A percentile compares a stretch with the other conserved stretches of the same genome.
These are phyloP conservation scores for Mariannaea sp. DNA, from an alignment of 2,329 filamentous ascomycete species.

Conservation along the genomic window DNA sequence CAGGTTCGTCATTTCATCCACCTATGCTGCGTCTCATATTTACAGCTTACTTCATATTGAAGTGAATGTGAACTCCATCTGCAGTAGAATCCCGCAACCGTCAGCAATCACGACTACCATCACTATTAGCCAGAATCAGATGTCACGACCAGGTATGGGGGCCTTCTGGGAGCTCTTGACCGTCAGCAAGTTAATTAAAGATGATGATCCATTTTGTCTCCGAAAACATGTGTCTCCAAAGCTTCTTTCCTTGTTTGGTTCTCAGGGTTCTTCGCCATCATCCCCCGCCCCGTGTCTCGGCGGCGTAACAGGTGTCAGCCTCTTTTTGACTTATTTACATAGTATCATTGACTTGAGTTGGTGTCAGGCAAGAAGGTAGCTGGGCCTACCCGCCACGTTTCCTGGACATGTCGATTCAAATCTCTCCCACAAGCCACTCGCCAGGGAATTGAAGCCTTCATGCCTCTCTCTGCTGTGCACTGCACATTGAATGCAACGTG, in stretches of 20 bases:
- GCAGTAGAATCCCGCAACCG: no score
- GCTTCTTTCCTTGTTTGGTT: conserved; percentile 4
- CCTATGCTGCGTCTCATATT: no score
- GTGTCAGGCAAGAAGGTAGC: conserved; percentile 14
- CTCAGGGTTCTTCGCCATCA: not conserved
- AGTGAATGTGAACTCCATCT: no score
- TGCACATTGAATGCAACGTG: not conserved
- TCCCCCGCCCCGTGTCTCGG: conserved; percentile 25
- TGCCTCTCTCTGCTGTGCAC: no score
- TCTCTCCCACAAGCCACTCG: not conserved
- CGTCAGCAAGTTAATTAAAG: not conserved
- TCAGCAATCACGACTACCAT: conserved; percentile 9
- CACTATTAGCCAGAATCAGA: not conserved
- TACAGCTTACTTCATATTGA: no score
- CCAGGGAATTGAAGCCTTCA: not conserved
- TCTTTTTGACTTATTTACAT: not conserved
- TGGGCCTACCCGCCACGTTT: conserved; percentile 15
- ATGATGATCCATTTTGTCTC: not conserved
- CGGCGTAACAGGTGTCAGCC: conserved; percentile 17
- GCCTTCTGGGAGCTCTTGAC: not conserved
- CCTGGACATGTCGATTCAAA: conserved; percentile 3
- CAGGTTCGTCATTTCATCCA: conserved; percentile 8
- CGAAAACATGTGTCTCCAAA: not conserved
- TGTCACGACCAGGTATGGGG: not conserved
- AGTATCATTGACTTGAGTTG: not conserved